Evolutionary conservation across 2,329 filamentous ascomycete species (phyloP), one percentile per base, ranked within the genome.

Genomic region (Colletotrichum siamense): DNA sequence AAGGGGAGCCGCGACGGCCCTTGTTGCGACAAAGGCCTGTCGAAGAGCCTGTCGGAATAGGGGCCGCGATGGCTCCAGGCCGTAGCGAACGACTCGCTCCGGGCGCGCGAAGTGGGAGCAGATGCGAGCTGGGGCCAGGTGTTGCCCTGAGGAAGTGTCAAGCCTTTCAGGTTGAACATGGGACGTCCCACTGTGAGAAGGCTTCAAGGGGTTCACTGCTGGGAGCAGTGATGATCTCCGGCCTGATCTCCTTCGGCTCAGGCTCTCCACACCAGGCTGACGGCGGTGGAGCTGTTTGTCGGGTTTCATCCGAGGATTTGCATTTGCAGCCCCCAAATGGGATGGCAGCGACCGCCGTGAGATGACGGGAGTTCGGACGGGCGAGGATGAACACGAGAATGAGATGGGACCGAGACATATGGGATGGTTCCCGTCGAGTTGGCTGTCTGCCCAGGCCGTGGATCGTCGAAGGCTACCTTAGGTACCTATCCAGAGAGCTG

Each of bases 291-390:
- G 39, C 13, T 49, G 9, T 16, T 55, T 24, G 57, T 76, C 70
- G 70, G 70, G 49, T 69, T 76, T 69, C 73, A 73, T 69, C 73
- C 64, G 70, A 76, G 64, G 49, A 76, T 52, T 73, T 68, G 69
- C 70, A 62, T 28, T 73, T 49, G 63, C 44, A 59, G 64, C 57
- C 64, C 64, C 57, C 64, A 52, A 68, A 24, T 69, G 65, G 24
- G 64, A 73, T 34, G 36, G 16, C 57, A 61, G 55, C 63, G 59
- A 32, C 39, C 67, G 36, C 16, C 34, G 26, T 32, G 34, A 24
- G 34, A 62, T 36, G n/a, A 59, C 8, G 22, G n/a, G 16, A 64
- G 71, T 61, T 67, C 71, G 49, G 65, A 77, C 65, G 52, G 18
- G 28, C 22, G 61, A 69, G 22, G 44, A 22, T 49, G 44, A n/a